These are phyloP conservation scores for Globisporangium canariense DNA, from an alignment of 352 stramenopile species.

Conservation along the genomic window DNA sequence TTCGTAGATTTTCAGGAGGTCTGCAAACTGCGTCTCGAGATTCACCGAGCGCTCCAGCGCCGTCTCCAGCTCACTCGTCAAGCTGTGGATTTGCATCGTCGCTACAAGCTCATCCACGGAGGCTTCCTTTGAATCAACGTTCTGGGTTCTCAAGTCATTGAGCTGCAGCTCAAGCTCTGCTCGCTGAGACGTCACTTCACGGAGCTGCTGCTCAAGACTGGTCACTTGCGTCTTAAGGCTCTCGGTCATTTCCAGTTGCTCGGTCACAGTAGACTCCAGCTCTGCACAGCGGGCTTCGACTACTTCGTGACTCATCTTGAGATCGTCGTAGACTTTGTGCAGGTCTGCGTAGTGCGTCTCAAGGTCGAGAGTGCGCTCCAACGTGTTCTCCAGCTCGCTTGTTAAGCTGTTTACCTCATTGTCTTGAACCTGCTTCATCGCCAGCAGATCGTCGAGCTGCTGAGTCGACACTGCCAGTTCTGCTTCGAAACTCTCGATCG, in stretches of 20 bases:
- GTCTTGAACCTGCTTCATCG: background rate
- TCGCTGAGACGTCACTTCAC: background rate
- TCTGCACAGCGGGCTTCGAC: background rate
- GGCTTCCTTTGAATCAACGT: background rate
- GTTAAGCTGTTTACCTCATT: background rate
- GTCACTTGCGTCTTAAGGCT: background rate
- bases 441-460: background rate
- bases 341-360: background rate
- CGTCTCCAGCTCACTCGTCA: background rate
- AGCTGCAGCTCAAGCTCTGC: background rate
- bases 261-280: background rate
- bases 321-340: background rate
- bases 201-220: background rate
- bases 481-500: background rate
- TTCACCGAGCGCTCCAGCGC: background rate
- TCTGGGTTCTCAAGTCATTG: background rate
- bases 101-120: too few species aligned
- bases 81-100: too few species aligned
- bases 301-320: background rate
- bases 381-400: background rate
- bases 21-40: background rate
- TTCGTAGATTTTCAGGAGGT: background rate
- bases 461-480: background rate
- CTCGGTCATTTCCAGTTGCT: background rate
- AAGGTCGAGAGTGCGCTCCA: background rate